phyloP scores from a whole-genome alignment of 1,284 basidiomycete genomes.

The Tylopilus sp. region DNA sequence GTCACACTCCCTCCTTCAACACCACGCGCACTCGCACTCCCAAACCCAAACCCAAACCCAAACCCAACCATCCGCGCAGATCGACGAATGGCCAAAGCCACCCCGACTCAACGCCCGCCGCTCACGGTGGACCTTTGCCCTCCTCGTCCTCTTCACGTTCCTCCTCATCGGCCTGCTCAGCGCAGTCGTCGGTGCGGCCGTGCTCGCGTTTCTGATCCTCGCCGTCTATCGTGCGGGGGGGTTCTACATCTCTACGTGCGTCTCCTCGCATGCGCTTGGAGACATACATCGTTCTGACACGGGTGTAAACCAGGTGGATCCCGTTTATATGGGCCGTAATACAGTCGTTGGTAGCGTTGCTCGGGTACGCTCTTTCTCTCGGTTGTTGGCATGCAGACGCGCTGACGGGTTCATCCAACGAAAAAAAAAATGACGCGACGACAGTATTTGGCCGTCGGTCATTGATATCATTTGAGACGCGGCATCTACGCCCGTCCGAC shows the following conservation, averaged over 20 bases:
- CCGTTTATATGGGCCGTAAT: slow-evolving; percentile 75
- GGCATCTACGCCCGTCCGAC: no score
- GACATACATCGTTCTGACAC: no score
- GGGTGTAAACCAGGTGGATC: slow-evolving; percentile 72
- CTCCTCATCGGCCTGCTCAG: slow-evolving; percentile 54
- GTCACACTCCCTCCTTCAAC: no score
- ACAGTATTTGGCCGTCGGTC: slow-evolving; percentile 54
- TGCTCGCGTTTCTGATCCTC: slow-evolving; percentile 63
- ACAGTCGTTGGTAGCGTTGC: slow-evolving; percentile 62
- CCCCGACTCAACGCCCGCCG: slow-evolving; percentile 45
- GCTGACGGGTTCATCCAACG: no score
- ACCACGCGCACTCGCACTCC: background rate
- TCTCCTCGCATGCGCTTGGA: no score
- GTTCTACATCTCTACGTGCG: slow-evolving; percentile 80
- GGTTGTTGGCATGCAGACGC: no score
- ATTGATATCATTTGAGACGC: slow-evolving; percentile 47
- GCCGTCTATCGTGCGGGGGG: slow-evolving; percentile 59
- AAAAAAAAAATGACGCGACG: no score
- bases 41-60: background rate
- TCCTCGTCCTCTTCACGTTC: slow-evolving; percentile 64
- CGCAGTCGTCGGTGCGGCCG: slow-evolving; percentile 64
- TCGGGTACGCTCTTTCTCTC: slow-evolving; percentile 49
- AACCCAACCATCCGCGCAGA: background rate
- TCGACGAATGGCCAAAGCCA: slow-evolving; percentile 16
- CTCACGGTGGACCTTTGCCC: slow-evolving; percentile 58